A percentile compares a stretch with the other conserved stretches of the same genome.
Conservation (phyloP, 306 rosid genomes). For the Begonia loranthoides region DNA sequence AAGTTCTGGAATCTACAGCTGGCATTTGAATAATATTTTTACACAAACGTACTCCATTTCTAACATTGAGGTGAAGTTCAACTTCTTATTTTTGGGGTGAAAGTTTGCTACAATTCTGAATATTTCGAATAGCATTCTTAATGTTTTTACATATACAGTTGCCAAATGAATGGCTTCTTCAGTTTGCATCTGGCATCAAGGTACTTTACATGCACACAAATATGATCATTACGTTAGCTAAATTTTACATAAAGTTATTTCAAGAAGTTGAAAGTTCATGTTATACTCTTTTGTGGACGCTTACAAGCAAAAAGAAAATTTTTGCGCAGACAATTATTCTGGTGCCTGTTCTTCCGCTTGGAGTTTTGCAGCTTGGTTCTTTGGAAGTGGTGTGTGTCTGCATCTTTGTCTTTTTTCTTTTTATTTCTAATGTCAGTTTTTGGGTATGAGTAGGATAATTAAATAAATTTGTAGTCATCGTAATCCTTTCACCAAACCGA, state of each 20-base stretch:
- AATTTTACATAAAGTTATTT: too few species aligned
- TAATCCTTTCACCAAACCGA: too few species aligned
- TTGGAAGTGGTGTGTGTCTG: constrained; percentile 45
- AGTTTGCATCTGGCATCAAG: constrained; percentile 75
- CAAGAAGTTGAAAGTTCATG: too few species aligned
- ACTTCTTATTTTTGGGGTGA: not conserved
- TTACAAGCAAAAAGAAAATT: too few species aligned
- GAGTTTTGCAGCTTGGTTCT: constrained; percentile 90
- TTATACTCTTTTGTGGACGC: too few species aligned
- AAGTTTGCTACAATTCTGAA: constrained; percentile 2
- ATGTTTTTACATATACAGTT: constrained; percentile 35
- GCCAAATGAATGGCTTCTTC: constrained; percentile 72
- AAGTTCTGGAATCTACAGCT: constrained; percentile 40
- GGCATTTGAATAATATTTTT: constrained; percentile 41
- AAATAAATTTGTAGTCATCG: too few species aligned
- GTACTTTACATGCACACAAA: constrained; percentile 17
- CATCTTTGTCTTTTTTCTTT: constrained; percentile 9
- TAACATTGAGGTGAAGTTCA: constrained; percentile 37
- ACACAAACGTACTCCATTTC: constrained; percentile 20
- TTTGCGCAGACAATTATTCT: constrained; percentile 64
- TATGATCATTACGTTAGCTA: too few species aligned
- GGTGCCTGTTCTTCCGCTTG: constrained; percentile 73
- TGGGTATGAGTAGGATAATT: too few species aligned
- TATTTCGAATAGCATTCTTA: constrained; percentile 9
- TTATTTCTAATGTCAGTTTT: not conserved